Percentiles rank a stretch among this genome's conserved stretches.
phyloP scores from a whole-genome alignment of 305 asterid species.

The Fraxinus angustifolia region DNA sequence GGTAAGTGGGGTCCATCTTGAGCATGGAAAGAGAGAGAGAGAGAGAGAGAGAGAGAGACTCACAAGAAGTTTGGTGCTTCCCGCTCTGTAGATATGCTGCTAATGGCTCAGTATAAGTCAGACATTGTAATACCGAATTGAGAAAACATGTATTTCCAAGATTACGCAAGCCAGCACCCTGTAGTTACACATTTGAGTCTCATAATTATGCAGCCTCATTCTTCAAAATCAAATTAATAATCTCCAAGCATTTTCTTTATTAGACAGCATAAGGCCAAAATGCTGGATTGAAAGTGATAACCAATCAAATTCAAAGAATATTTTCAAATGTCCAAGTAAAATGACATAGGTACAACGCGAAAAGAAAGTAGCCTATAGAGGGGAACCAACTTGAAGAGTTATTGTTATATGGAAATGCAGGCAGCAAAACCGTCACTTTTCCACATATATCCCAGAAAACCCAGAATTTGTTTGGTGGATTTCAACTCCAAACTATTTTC shows the following conservation, averaged over 20 bases:
- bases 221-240: slow-evolving; percentile 1
- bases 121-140: slow-evolving; percentile 88
- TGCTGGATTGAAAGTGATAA: neutral
- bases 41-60: slow-evolving; percentile 28
- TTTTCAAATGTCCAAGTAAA: neutral
- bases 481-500: neutral
- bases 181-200: slow-evolving; percentile 30
- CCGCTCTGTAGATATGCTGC: slow-evolving; percentile 98
- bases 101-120: slow-evolving; percentile 95
- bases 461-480: neutral
- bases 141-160: slow-evolving; percentile 97
- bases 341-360: neutral
- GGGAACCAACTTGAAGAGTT: neutral
- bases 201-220: slow-evolving; percentile 16
- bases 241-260: neutral
- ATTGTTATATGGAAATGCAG: neutral
- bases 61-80: slow-evolving; percentile 86
- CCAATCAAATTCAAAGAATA: neutral
- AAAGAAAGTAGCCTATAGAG: neutral
- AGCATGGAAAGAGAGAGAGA: neutral
- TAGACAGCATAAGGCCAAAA: neutral
- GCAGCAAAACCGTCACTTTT: neutral
- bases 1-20: neutral
- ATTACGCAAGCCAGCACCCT: slow-evolving; percentile 99
- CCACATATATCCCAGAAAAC: neutral